Evolutionary conservation across 164 flowering plant species (phyloP), one percentile per base, ranked within the genome.

Genomic region (Dillenia suffruticosa): DNA sequence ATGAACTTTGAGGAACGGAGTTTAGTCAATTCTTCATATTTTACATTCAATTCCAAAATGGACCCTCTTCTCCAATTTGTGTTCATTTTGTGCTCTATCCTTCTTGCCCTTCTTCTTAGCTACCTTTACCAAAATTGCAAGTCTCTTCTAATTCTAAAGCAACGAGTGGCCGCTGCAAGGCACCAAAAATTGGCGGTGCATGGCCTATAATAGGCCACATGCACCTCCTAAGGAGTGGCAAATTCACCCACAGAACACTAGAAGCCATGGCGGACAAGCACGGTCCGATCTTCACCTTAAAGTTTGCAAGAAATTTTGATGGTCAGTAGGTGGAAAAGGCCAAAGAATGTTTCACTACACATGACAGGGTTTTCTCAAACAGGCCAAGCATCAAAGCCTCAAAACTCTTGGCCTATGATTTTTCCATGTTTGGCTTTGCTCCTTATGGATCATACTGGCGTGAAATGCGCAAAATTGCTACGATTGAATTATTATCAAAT

Each of bases 151-250:
- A 26, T 1, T 26, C 40, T 26, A 26, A 26, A 26, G 40, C 40
- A 26, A 26, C 40, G 5, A 26, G 40, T 1, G 40, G 5, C 40
- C 76, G 10, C 40, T 71, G 10, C 40, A 5, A 5, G 40, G 40
- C 40, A 26, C 40, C 40, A 26, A 52, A 63, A 47, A 58, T 69
- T 9, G 10, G 59, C 2, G 77, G 72, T 8, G 67, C 68, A 9
- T 58, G 44, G 66, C 80, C 77, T 9, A 1, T 77, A 32, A 56
- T 77, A 9, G 80, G 80, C 10, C 80, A 77, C 56, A 68, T 77
- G 8, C 77, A 64, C 49, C 70, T 57, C 2, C 54, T 77, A 4
- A 44, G 62, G 1, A 56, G 26, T 8, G 9, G 44, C 43, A 44
- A 63, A 19, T 72, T 57, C 2, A 32, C 54, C 0, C 63, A 56